Evolutionary conservation across 2,329 filamentous ascomycete genomes (phyloP), one percentile per base, ranked within the genome.

Genomic region (Colletotrichum lupini): DNA sequence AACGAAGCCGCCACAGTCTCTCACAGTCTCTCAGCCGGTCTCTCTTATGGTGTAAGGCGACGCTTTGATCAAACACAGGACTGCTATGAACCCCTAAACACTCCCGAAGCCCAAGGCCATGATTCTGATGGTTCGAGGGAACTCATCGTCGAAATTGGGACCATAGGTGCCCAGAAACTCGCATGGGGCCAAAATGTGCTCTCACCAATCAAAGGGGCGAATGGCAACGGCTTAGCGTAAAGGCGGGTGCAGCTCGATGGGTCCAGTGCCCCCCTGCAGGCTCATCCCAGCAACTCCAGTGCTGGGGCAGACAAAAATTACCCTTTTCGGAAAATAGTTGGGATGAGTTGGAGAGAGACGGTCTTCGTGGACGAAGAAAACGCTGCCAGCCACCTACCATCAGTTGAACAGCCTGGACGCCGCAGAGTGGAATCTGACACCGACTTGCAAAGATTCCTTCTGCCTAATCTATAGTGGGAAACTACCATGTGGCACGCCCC

Each of bases 261-360:
- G 22, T 46, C 49, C 35, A 67, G 55, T 37, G 2, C 0, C 37
- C 59, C 32, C 46, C 46, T 70, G 67, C 67, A 70, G 52, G 53
- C 24, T 56, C 64, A 63, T 30, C 70, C 67, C 46, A 49, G 69
- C 42, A 46, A 26, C 26, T 14, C 28, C 16, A 37, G n/a, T 30
- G 24, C 37, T 22, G 30, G 22, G 56, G 26, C 37, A 11, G 30
- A 28, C 60, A 52, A 62, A 68, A 71, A 71, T 71, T 73, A 35
- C 71, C 61, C 14, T 62, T 57, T 71, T 70, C 42, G 68, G 71
- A 66, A 66, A 73, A 71, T 71, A 73, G 71, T 52, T 60, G 35
- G 26, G 11, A 55, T 63, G 16, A 28, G 16, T 24, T 60, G 70
- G 67, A 46, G 61, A 57, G 19, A 49, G 16, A 12, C 19, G 22